Evolutionary conservation across 1,139 yeast species (phyloP).

Genomic region (Kluyveromyces marxianus): DNA sequence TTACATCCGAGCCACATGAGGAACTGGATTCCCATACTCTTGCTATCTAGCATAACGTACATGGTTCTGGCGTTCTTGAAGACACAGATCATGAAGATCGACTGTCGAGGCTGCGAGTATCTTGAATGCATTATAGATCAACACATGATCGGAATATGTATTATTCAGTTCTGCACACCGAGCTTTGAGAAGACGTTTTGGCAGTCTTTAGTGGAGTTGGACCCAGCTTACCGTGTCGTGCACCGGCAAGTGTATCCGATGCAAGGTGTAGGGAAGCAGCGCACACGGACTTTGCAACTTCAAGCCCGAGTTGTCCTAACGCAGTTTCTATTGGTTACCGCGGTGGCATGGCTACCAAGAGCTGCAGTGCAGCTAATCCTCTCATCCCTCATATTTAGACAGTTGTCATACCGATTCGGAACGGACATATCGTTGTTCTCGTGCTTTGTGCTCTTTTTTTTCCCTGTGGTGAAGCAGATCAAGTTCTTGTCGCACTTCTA

Average conservation of each 20-base stretch:
- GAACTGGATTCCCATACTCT: background rate
- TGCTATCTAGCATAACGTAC: background rate
- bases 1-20: background rate
- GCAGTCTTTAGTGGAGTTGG: background rate
- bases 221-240: background rate
- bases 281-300: background rate
- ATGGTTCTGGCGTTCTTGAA: background rate
- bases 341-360: conserved; percentile 1
- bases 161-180: background rate
- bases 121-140: background rate
- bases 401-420: conserved; percentile 1
- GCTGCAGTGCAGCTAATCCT: background rate
- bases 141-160: background rate
- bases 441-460: background rate
- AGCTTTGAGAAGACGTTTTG: background rate
- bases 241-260: background rate
- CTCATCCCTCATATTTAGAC: background rate
- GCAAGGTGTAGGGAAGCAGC: background rate
- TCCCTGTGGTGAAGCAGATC: conserved; percentile 43
- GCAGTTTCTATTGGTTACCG: background rate
- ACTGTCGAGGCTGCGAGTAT: conserved; percentile 1
- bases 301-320: background rate
- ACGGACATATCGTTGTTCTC: background rate
- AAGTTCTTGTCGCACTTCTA: conserved; percentile 37
- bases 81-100: background rate